Evolutionary conservation across 805 yeast species (phyloP), one percentile per base, ranked within the genome.

Genomic region (Candida easanensis): DNA sequence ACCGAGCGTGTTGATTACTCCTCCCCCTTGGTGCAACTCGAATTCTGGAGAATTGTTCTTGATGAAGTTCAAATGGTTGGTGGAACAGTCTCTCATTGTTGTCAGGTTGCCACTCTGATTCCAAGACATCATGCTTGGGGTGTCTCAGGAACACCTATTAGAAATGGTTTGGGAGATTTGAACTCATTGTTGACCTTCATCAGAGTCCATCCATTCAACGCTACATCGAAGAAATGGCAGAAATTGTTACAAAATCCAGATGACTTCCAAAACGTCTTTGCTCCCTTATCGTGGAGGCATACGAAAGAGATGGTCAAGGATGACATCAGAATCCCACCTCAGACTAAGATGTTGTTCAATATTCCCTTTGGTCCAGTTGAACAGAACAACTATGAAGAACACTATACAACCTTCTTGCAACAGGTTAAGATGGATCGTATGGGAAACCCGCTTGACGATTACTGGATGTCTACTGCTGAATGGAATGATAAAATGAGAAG

Each of bases 61-160:
- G 99, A 93, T 66, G 99, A 93, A 61, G 98, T 88, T 1, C 99
- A 93, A 64, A 86, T 90, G 90, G 84, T 93, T 4, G 80, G 88
- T 7, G 74, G 77, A 3, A 82, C 82, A 18, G 72, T 79, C 3
- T 77, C 91, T 0, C 77, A 85, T 40, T 88, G 93, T 2, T 88
- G 96, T 17, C 80, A 77, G 44, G 86, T 89, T 44, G 88, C 96
- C 0, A 70, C 85, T 3, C 66, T 86, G 28, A 77, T 93, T 20
- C 91, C 96, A 4, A 71, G 96, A 40, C 76, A 79, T 36, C 97
- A 93, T 64, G 80, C 96, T 0, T 93, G 98, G 98, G 97, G 96
- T 14, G 97, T 90, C 0, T 87, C 96, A 1, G 99, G 99, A 6
- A 93, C 99, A 0, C 95, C 97, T 0, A 83, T 89, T 14, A 80